Percentiles rank a stretch among this genome's conserved stretches.
Conservation (phyloP, 768 basidiomycete species). For the Tylopilus subfusipes region DNA sequence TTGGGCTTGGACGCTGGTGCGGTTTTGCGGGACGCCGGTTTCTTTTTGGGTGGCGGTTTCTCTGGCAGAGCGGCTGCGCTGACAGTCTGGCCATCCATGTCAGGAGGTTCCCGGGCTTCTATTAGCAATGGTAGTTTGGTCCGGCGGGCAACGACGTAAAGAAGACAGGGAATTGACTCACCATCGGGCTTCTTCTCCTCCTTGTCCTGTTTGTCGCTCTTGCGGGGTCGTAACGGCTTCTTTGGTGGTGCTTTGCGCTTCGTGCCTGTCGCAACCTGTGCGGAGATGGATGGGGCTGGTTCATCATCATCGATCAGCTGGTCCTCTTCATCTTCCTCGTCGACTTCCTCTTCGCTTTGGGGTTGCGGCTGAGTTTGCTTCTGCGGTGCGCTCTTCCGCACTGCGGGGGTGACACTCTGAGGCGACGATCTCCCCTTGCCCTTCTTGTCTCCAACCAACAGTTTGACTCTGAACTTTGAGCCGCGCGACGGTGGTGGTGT, state of each 20-base stretch:
- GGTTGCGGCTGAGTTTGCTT: slow-evolving; percentile 19
- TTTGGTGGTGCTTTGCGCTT: slow-evolving; percentile 48
- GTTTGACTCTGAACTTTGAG: slow-evolving; percentile 47
- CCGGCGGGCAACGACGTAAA: slow-evolving; percentile 14
- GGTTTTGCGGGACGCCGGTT: slow-evolving; percentile 42
- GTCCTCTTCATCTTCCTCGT: slow-evolving; percentile 71
- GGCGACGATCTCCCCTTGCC: slow-evolving; percentile 34
- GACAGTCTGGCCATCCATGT: slow-evolving; percentile 21
- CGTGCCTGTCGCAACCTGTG: slow-evolving; percentile 35
- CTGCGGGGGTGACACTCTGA: slow-evolving; percentile 21
- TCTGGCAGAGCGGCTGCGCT: slow-evolving; percentile 24
- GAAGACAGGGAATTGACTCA: slow-evolving; percentile 32
- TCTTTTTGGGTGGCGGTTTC: slow-evolving; percentile 47
- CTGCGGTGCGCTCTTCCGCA: slow-evolving; percentile 22
- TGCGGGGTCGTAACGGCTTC: slow-evolving; percentile 52
- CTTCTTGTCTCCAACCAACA: slow-evolving; percentile 46
- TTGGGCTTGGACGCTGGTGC: slow-evolving; percentile 36
- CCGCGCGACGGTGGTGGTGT: slow-evolving; percentile 56
- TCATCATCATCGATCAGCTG: slow-evolving; percentile 73
- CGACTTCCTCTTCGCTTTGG: slow-evolving; percentile 47
- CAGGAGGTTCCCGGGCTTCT: slow-evolving; percentile 30
- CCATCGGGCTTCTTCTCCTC: slow-evolving; percentile 47
- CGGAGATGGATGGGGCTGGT: slow-evolving; percentile 27
- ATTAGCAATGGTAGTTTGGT: slow-evolving; percentile 13
- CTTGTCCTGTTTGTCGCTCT: slow-evolving; percentile 45